These are phyloP conservation scores for Neophaeococcomyces aloes DNA, from an alignment of 2,329 filamentous ascomycete genomes.

Conservation along the genomic window DNA sequence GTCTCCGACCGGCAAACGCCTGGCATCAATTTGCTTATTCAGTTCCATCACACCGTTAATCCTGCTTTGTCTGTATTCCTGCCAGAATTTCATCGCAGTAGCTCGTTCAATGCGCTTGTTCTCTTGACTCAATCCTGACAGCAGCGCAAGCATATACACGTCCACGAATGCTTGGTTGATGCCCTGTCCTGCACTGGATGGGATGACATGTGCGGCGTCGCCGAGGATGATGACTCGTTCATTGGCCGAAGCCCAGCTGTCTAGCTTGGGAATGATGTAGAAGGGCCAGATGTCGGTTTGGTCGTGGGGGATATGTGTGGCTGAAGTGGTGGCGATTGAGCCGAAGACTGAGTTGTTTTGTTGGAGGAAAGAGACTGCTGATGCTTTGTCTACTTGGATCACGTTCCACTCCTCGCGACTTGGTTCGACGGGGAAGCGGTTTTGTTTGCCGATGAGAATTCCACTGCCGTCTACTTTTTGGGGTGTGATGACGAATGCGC, in stretches of 20 bases:
- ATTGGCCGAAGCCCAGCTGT: conserved; percentile 11
- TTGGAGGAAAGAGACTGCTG: conserved; percentile 9
- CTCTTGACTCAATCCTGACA: too few relatives aligned
- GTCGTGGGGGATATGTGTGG: neutral
- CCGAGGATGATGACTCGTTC: conserved; percentile 13
- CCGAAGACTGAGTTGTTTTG: conserved; percentile 9
- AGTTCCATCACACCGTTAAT: too few relatives aligned
- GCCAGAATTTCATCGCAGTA: too few relatives aligned
- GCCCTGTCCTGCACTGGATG: conserved; percentile 14
- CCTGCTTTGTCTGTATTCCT: too few relatives aligned
- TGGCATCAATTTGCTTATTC: too few relatives aligned
- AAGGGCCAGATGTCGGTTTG: conserved; percentile 14
- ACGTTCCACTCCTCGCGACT: conserved; percentile 11
- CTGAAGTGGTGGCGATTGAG: conserved; percentile 7
- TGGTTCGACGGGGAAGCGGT: neutral
- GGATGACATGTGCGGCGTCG: conserved; percentile 18
- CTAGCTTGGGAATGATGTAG: conserved; percentile 14
- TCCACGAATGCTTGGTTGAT: conserved; percentile 17
- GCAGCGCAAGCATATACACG: conserved; percentile 11
- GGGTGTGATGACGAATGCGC: conserved; percentile 1
- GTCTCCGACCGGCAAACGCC: too few relatives aligned
- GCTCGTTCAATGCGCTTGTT: too few relatives aligned
- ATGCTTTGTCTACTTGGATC: conserved; percentile 10
- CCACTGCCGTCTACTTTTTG: neutral
- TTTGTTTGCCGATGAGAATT: neutral